Evolutionary conservation across 257 asterid genomes (phyloP).

Genomic region (Echium plantagineum): DNA sequence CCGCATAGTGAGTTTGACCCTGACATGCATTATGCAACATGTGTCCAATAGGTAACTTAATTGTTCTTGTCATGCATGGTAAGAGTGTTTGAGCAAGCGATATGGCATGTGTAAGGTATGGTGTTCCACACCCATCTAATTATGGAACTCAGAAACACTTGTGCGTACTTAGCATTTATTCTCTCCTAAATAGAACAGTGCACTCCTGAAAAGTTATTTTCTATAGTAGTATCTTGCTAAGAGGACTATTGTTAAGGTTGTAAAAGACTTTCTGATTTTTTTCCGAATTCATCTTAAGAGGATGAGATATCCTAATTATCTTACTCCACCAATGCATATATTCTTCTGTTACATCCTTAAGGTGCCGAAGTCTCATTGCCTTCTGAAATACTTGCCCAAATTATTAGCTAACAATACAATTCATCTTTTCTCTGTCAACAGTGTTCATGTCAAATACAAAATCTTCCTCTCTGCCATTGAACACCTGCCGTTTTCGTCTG

Average conservation of each 20-base stretch:
- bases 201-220: no score
- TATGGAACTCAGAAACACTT: not conserved
- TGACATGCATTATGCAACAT: not conserved
- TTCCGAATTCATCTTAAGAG: not conserved
- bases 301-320: not conserved
- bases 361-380: not conserved
- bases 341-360: not conserved
- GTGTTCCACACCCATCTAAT: not conserved
- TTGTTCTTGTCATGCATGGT: no score
- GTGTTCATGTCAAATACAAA: constrained; percentile 81
- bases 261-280: not conserved
- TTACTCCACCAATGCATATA: not conserved
- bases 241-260: not conserved
- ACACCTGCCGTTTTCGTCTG: constrained; percentile 70
- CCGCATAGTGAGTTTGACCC: not conserved
- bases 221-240: not conserved
- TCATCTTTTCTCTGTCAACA: constrained; percentile 26
- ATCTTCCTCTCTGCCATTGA: constrained; percentile 82
- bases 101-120: not conserved
- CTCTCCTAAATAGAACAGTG: no score
- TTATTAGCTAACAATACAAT: constrained; percentile 1
- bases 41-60: not conserved
- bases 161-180: not conserved
- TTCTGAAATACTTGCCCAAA: constrained; percentile 4
- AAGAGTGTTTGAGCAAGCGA: not conserved